Conservation (phyloP, 2,329 filamentous ascomycete genomes). For the Camptophora hylomeconis region DNA sequence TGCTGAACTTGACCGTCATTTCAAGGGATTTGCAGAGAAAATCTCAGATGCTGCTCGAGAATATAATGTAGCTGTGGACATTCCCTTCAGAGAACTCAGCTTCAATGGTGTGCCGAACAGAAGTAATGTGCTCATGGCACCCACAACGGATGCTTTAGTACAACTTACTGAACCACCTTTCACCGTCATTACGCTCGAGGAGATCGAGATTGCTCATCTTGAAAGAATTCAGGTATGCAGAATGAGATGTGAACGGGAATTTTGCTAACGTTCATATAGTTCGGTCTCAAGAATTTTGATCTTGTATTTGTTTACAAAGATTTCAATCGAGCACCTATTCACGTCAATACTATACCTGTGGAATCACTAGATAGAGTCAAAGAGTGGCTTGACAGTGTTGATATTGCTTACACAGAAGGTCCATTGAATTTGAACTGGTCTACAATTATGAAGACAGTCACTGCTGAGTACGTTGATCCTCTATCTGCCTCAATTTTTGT, state of each 20-base stretch:
- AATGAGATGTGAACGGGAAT: conserved; percentile 1
- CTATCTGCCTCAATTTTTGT: too few relatives aligned
- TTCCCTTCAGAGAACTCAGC: conserved; percentile 89
- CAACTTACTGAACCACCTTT: conserved; percentile 96
- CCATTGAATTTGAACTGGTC: conserved; percentile 97
- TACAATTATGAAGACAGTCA: conserved; percentile 98
- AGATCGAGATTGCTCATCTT: conserved; percentile 91
- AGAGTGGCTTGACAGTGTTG: conserved; percentile 91
- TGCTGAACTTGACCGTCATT: conserved; percentile 85
- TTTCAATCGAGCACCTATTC: conserved; percentile 75
- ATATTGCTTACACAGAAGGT: conserved; percentile 87
- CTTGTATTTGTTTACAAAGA: conserved; percentile 98
- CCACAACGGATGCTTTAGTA: conserved; percentile 91
- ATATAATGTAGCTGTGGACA: conserved; percentile 84
- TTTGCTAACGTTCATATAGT: conserved; percentile 37
- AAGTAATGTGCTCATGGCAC: conserved; percentile 89
- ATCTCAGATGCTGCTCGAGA: conserved; percentile 90
- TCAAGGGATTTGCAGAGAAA: conserved; percentile 94
- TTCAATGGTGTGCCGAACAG: conserved; percentile 95
- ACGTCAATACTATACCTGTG: conserved; percentile 97
- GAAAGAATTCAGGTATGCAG: conserved; percentile 61
- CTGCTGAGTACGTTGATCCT: too few relatives aligned
- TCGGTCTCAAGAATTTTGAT: conserved; percentile 97
- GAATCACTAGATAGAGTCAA: conserved; percentile 91
- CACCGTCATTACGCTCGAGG: conserved; percentile 85